Evolutionary conservation across 2,329 filamentous ascomycete genomes (phyloP).

Genomic region (Thelonectria rubi): DNA sequence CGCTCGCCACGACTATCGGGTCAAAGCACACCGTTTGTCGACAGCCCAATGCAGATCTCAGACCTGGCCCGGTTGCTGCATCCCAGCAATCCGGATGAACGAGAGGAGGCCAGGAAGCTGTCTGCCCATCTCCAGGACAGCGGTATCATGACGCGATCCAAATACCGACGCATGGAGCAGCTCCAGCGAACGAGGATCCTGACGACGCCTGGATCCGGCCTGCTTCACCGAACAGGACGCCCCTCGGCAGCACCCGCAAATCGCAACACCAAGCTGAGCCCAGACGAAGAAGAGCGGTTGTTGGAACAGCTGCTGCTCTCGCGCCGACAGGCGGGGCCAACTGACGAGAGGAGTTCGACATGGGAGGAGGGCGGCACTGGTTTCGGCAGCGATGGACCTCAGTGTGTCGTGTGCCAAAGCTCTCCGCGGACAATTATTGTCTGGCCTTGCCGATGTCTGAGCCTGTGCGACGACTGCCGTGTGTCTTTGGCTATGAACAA

Average conservation of each 20-base stretch:
- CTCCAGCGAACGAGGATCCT: conserved; percentile 73
- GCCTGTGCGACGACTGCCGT: conserved; percentile 92
- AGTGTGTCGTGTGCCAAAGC: conserved; percentile 93
- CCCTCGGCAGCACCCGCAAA: conserved; percentile 23
- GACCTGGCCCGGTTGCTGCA: conserved; percentile 84
- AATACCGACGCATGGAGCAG: conserved; percentile 74
- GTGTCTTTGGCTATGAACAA: conserved; percentile 96
- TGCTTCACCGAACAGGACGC: conserved; percentile 27
- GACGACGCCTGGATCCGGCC: conserved; percentile 44
- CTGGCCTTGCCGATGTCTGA: conserved; percentile 96
- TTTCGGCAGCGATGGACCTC: conserved; percentile 75
- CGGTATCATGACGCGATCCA: conserved; percentile 81
- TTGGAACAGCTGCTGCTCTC: conserved; percentile 69
- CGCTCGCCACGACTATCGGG: conserved; percentile 56
- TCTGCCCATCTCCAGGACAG: conserved; percentile 80
- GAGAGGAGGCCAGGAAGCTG: conserved; percentile 81
- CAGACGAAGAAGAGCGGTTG: conserved; percentile 67
- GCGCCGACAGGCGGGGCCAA: conserved; percentile 49
- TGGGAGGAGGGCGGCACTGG: conserved; percentile 79
- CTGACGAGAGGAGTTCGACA: conserved; percentile 41
- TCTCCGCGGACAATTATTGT: conserved; percentile 88
- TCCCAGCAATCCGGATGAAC: conserved; percentile 79
- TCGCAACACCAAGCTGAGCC: conserved; percentile 55
- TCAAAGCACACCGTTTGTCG: conserved; percentile 67
- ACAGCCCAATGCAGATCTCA: conserved; percentile 69